Evolutionary conservation across 2,329 filamentous ascomycete genomes (phyloP).

Genomic region (Endocalyx cinctus): DNA sequence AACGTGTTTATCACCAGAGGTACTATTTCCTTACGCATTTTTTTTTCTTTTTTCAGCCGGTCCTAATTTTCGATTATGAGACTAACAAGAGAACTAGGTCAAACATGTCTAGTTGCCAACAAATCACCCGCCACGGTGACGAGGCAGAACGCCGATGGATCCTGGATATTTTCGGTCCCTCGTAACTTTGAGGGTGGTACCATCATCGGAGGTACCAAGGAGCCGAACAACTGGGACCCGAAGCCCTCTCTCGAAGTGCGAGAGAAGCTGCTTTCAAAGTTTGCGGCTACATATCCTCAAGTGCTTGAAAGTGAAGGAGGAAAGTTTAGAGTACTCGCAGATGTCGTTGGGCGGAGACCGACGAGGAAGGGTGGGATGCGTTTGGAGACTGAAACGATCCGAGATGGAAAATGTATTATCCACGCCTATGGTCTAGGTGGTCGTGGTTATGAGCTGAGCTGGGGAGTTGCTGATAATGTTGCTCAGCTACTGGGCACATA

Average conservation of each 20-base stretch:
- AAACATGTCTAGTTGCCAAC: slow-evolving; percentile 41
- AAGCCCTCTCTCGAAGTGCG: slow-evolving; percentile 44
- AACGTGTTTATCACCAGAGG: slow-evolving; percentile 40
- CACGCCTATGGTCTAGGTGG: slow-evolving; percentile 59
- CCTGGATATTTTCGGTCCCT: slow-evolving; percentile 60
- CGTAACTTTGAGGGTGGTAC: slow-evolving; percentile 59
- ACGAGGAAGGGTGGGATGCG: slow-evolving; percentile 44
- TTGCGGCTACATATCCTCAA: slow-evolving; percentile 23
- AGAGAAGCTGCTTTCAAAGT: slow-evolving; percentile 37
- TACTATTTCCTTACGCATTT: slow-evolving; percentile 8
- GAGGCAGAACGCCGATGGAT: slow-evolving; percentile 57
- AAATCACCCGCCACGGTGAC: slow-evolving; percentile 41
- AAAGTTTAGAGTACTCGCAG: slow-evolving; percentile 30
- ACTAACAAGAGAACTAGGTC: no score
- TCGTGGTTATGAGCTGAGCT: slow-evolving; percentile 57
- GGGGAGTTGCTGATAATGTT: slow-evolving; percentile 53
- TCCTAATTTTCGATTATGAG: no score
- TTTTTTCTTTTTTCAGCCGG: neutral
- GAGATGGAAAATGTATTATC: slow-evolving; percentile 29
- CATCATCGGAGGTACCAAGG: slow-evolving; percentile 62
- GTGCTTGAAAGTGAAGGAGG: slow-evolving; percentile 20
- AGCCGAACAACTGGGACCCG: slow-evolving; percentile 51
- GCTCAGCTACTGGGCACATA: slow-evolving; percentile 31
- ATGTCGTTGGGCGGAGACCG: slow-evolving; percentile 43
- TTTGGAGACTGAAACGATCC: slow-evolving; percentile 44